phyloP scores from a whole-genome alignment of 441 rosid species.

The Viola pubescens region DNA sequence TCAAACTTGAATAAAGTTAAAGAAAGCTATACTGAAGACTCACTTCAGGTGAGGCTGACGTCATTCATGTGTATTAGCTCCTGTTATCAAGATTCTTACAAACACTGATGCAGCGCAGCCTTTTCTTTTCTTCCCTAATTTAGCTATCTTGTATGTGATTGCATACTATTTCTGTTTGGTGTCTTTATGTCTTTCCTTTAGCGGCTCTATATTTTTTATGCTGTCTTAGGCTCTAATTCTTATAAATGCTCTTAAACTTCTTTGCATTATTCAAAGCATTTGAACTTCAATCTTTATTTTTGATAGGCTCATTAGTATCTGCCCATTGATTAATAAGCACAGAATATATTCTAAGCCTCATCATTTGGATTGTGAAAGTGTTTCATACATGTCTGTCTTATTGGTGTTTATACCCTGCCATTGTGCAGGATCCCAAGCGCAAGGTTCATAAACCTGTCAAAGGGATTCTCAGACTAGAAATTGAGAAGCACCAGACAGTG shows the following conservation, averaged over 20 bases:
- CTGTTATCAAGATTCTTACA: background rate
- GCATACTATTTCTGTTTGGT: too few species aligned
- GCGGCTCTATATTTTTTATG: background rate
- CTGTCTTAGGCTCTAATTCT: background rate
- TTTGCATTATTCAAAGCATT: background rate
- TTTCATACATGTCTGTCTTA: slow-evolving; percentile 10
- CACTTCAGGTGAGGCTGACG: slow-evolving; percentile 85
- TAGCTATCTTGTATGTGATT: too few species aligned
- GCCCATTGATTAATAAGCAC: background rate
- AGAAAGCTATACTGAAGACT: slow-evolving; percentile 95
- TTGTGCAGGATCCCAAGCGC: slow-evolving; percentile 80
- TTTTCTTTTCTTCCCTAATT: background rate
- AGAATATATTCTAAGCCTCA: background rate
- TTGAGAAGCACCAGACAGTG: slow-evolving; percentile 82
- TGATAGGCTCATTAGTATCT: background rate
- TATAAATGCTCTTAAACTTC: background rate
- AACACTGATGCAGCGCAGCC: background rate
- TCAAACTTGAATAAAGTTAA: slow-evolving; percentile 96
- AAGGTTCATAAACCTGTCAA: slow-evolving; percentile 95
- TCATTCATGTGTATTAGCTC: background rate
- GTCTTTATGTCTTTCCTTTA: too few species aligned
- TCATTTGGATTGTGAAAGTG: background rate
- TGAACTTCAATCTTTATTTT: background rate
- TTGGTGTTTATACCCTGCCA: slow-evolving; percentile 21
- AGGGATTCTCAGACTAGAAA: slow-evolving; percentile 85